Conservation (phyloP, 164 flowering plant genomes). For the Tetrastigma voinierianum region DNA sequence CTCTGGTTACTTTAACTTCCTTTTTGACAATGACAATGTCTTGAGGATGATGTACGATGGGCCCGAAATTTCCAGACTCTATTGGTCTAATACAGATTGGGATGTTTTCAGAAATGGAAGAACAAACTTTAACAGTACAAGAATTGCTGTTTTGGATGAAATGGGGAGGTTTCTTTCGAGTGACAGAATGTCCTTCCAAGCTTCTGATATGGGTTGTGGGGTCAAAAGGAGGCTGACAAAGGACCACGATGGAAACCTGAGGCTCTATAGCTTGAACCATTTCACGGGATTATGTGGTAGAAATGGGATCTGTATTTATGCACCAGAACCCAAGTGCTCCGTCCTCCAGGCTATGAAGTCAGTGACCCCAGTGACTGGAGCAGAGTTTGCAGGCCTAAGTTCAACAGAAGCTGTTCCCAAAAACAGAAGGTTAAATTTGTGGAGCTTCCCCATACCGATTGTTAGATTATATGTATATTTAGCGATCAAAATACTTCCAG, state of each 20-base stretch:
- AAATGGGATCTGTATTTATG: constrained; percentile 4
- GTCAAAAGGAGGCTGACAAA: too few species aligned
- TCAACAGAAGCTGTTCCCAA: constrained; percentile 2
- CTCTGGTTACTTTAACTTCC: constrained; percentile 13
- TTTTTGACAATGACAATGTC: constrained; percentile 16
- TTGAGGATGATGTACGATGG: too few species aligned
- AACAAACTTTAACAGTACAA: constrained; percentile 15
- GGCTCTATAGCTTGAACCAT: not conserved
- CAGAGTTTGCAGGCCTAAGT: constrained; percentile 12
- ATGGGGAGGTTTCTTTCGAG: too few species aligned
- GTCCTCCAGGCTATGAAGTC: constrained; percentile 14
- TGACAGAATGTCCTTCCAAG: too few species aligned
- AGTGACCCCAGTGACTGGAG: constrained; percentile 6
- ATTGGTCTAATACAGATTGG: not conserved
- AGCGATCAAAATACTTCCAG: too few species aligned
- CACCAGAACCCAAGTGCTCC: constrained; percentile 12
- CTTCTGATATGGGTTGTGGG: too few species aligned
- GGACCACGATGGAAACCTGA: constrained; percentile 12
- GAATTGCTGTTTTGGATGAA: constrained; percentile 5
- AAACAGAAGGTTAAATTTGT: constrained; percentile 5
- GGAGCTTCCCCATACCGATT: constrained; percentile 19
- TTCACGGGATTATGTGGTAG: not conserved
- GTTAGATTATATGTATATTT: too few species aligned
- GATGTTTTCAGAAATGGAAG: constrained; percentile 4
- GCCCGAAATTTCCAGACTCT: too few species aligned